Percentiles rank a stretch among this genome's conserved stretches.
Conservation (phyloP, 2,329 filamentous ascomycete species). For the Orbilia quercus region DNA sequence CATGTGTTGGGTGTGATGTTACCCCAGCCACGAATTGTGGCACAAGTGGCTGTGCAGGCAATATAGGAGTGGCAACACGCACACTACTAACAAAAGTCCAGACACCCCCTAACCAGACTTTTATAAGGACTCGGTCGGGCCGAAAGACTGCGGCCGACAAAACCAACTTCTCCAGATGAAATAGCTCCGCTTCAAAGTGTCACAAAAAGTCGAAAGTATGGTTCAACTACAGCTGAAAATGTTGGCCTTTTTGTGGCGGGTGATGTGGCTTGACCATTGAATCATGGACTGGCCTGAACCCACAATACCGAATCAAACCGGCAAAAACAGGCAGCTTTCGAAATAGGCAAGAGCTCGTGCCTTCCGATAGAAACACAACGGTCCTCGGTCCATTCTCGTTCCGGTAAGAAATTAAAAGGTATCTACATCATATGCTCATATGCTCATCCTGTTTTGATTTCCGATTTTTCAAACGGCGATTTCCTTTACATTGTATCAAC, state of each 20-base stretch:
- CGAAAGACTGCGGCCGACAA: constrained; percentile 12
- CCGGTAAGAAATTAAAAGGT: too few relatives aligned
- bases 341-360: constrained; percentile 50
- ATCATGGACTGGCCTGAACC: neutral
- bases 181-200: constrained; percentile 6
- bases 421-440: too few relatives aligned
- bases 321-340: constrained; percentile 32
- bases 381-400: constrained; percentile 18
- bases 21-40: constrained; percentile 37
- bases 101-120: too few relatives aligned
- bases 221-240: constrained; percentile 27
- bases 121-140: constrained; percentile 17
- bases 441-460: too few relatives aligned
- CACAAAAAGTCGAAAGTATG: constrained; percentile 8
- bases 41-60: constrained; percentile 38
- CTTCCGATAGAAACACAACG: constrained; percentile 2
- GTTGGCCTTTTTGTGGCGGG: constrained; percentile 17
- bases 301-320: constrained; percentile 4
- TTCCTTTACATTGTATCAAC: constrained; percentile 18
- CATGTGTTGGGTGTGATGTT: neutral
- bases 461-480: too few relatives aligned
- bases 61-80: constrained; percentile 35
- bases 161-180: neutral
- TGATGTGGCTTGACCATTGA: constrained; percentile 29
- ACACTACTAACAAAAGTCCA: neutral